Conservation (phyloP, 1,284 basidiomycete species). For the Ceratobasidium sp. region DNA sequence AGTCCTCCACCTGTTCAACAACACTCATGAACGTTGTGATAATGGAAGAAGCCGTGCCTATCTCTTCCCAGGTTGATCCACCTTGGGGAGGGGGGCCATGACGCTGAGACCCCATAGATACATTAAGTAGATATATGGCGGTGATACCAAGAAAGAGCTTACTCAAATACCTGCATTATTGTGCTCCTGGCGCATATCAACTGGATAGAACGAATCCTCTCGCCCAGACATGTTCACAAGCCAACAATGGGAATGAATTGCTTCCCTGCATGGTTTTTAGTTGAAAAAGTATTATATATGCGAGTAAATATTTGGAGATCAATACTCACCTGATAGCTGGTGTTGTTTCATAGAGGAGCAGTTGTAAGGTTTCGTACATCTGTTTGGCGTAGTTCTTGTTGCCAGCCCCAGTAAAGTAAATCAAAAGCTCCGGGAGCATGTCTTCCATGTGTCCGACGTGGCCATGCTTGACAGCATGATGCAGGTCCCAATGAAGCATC, state of each 20-base stretch:
- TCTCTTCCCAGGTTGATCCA: background rate
- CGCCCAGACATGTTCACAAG: background rate
- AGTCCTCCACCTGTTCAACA: constrained; percentile 2
- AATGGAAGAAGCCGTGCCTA: background rate
- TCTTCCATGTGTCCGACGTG: constrained; percentile 5
- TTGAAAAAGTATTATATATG: background rate
- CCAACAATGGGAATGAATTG: background rate
- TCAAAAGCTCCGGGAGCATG: background rate
- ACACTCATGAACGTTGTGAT: background rate
- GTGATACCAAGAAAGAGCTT: too few relatives aligned
- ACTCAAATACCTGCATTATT: background rate
- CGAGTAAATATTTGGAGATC: background rate
- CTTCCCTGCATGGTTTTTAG: too few relatives aligned
- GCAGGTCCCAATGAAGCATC: background rate
- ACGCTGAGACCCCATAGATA: too few relatives aligned
- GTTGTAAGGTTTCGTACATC: background rate
- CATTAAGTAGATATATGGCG: too few relatives aligned
- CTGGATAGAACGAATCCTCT: background rate
- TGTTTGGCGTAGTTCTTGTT: constrained; percentile 11
- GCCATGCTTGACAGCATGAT: background rate
- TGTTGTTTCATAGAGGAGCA: background rate
- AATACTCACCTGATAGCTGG: background rate
- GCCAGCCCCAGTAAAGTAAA: background rate
- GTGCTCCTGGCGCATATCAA: constrained; percentile 6
- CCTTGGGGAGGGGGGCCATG: background rate